Evolutionary conservation across 176 grass and related monocot genomes (phyloP).

Genomic region (Musa beccarii): DNA sequence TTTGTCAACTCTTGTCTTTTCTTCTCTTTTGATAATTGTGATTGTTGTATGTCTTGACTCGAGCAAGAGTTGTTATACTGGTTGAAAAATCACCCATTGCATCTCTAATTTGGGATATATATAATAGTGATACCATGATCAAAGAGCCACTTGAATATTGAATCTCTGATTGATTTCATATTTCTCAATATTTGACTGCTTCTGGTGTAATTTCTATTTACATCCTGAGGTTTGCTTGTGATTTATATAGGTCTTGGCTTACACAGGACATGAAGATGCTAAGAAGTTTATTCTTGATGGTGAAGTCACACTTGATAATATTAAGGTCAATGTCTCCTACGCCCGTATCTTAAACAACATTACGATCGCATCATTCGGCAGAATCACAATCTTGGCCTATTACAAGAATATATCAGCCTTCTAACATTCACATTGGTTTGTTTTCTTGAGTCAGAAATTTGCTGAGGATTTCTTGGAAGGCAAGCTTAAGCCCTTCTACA

Average conservation of each 20-base stretch:
- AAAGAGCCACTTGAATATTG: too few relatives aligned
- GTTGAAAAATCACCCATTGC: too few relatives aligned
- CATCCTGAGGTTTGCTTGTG: too few relatives aligned
- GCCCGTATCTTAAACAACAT: background rate
- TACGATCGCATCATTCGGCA: background rate
- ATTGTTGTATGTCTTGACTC: background rate
- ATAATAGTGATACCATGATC: too few relatives aligned
- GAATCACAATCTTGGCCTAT: too few relatives aligned
- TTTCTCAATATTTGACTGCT: too few relatives aligned
- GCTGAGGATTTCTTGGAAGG: conserved; percentile 68
- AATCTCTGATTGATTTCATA: too few relatives aligned
- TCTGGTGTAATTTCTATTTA: too few relatives aligned
- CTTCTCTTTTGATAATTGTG: too few relatives aligned
- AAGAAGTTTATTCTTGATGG: conserved; percentile 68
- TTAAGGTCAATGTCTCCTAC: conserved; percentile 39
- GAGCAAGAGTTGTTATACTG: too few relatives aligned
- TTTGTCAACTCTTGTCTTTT: background rate
- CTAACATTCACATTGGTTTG: background rate
- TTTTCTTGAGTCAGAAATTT: conserved; percentile 40
- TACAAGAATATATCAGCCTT: background rate
- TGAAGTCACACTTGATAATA: conserved; percentile 41
- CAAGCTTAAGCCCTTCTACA: conserved; percentile 71
- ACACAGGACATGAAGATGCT: conserved; percentile 79
- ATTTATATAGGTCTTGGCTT: conserved; percentile 63
- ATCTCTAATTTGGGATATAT: too few relatives aligned